phyloP scores from a whole-genome alignment of 1,284 basidiomycete genomes.

The Pisolithus thermaeus region DNA sequence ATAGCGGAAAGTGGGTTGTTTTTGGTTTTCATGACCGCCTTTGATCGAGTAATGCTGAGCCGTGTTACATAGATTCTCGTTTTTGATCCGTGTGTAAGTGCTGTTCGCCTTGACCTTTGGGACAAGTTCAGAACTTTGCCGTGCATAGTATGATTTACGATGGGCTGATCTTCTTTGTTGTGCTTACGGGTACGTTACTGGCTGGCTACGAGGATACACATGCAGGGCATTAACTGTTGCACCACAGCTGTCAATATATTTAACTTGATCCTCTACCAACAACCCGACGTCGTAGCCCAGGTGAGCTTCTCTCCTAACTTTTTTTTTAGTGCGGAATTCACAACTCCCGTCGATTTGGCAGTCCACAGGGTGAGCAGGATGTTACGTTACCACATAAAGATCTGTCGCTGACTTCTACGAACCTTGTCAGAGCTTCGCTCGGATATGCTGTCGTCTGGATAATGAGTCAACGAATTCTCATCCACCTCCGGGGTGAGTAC shows the following conservation, averaged over 20 bases:
- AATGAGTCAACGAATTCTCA: constrained; percentile 22
- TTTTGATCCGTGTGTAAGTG: constrained; percentile 7
- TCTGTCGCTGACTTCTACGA: background rate
- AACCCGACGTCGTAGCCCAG: background rate
- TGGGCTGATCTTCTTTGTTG: constrained; percentile 13
- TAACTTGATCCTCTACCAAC: constrained; percentile 2
- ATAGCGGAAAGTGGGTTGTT: constrained; percentile 3
- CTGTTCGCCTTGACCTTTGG: too few species aligned
- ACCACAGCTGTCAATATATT: background rate
- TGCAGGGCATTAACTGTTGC: too few species aligned
- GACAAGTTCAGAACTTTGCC: background rate
- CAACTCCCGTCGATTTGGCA: background rate
- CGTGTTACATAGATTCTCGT: constrained; percentile 2
- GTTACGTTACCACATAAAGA: background rate
- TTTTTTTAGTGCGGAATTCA: background rate
- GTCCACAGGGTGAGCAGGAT: background rate
- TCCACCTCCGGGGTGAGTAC: constrained; percentile 13
- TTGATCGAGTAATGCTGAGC: background rate
- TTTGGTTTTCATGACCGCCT: background rate
- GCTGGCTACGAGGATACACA: background rate
- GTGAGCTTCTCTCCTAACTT: background rate
- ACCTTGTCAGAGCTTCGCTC: constrained; percentile 1
- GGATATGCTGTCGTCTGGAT: constrained; percentile 20
- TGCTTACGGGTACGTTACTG: constrained; percentile 11
- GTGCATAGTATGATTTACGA: constrained; percentile 14